A percentile compares a stretch with the other conserved stretches of the same genome.
phyloP scores from a whole-genome alignment of 148 eudicot species.

The Arctostaphylos glauca region DNA sequence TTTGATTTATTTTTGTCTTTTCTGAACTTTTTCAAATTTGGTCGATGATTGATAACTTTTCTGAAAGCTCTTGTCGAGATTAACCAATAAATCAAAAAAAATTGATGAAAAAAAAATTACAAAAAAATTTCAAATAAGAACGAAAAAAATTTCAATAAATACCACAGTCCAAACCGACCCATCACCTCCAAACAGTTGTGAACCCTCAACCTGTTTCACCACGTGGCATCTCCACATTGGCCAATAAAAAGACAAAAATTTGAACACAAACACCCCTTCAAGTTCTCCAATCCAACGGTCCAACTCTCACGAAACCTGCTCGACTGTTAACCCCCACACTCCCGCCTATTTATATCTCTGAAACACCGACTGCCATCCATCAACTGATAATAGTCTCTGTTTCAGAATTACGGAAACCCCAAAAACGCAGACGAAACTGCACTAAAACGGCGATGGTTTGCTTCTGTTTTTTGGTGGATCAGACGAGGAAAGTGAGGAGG shows the following conservation, averaged over 20 bases:
- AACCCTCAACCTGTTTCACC: background rate
- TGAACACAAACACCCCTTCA: too few species aligned
- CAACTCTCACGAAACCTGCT: background rate
- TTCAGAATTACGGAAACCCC: background rate
- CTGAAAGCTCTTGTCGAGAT: too few species aligned
- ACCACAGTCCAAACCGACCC: too few species aligned
- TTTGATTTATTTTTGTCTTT: too few species aligned
- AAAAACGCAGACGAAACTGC: background rate
- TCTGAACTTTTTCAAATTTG: too few species aligned
- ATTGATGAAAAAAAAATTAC: too few species aligned
- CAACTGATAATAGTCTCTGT: background rate
- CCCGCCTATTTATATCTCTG: slow-evolving; percentile 6
- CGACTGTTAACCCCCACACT: background rate
- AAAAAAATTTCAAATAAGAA: too few species aligned
- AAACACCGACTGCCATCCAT: background rate
- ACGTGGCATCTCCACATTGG: background rate
- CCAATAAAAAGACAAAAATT: too few species aligned
- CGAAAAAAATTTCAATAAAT: too few species aligned
- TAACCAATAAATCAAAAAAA: too few species aligned
- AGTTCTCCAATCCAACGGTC: background rate
- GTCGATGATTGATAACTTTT: too few species aligned
- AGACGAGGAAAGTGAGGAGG: slow-evolving; percentile 51
- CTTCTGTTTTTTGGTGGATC: slow-evolving; percentile 80
- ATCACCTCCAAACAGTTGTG: slow-evolving; percentile 1
- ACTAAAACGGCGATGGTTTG: slow-evolving; percentile 46